Percentiles rank a stretch among this genome's conserved stretches.
Evolutionary conservation across 1,284 basidiomycete species (phyloP).

Genomic region (Trametes sp.): DNA sequence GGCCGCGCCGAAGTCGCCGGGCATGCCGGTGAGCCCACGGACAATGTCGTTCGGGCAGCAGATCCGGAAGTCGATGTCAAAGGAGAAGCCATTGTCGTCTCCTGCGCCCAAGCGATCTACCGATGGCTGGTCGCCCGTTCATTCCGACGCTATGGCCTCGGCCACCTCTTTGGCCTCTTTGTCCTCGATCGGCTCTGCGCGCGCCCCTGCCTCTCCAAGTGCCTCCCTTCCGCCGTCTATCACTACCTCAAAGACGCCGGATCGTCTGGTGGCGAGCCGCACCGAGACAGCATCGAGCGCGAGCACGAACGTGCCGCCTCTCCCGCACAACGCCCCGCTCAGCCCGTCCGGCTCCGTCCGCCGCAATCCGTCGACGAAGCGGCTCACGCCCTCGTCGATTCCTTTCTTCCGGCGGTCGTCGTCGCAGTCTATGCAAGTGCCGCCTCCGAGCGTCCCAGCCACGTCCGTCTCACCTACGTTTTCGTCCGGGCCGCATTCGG

Average conservation of each 20-base stretch:
- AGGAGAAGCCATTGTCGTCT: conserved; percentile 61
- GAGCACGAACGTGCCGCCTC: conserved; percentile 65
- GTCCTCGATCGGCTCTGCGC: conserved; percentile 75
- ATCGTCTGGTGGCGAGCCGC: conserved; percentile 63
- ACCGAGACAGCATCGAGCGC: conserved; percentile 77
- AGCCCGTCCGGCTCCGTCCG: conserved; percentile 74
- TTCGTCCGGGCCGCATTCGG: conserved; percentile 50
- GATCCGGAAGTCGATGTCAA: conserved; percentile 69
- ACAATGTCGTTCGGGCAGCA: conserved; percentile 68
- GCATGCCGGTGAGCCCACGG: conserved; percentile 69
- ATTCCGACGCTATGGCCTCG: conserved; percentile 77
- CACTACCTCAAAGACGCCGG: conserved; percentile 56
- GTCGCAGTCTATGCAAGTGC: conserved; percentile 81
- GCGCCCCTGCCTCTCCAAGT: conserved; percentile 50
- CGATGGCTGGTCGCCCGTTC: conserved; percentile 69
- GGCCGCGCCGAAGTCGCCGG: conserved; percentile 50
- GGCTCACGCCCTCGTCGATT: conserved; percentile 92
- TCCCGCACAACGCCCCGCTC: conserved; percentile 61
- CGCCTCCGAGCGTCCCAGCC: conserved; percentile 36
- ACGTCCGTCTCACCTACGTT: conserved; percentile 60
- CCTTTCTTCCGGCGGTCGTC: conserved; percentile 96
- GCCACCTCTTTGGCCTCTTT: conserved; percentile 76
- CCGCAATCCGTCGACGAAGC: conserved; percentile 75
- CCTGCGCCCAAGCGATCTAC: conserved; percentile 49
- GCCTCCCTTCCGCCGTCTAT: conserved; percentile 39